A percentile compares a stretch with the other conserved stretches of the same genome.
These are phyloP conservation scores for Verbena officinalis DNA, from an alignment of 257 asterid genomes.

Conservation along the genomic window DNA sequence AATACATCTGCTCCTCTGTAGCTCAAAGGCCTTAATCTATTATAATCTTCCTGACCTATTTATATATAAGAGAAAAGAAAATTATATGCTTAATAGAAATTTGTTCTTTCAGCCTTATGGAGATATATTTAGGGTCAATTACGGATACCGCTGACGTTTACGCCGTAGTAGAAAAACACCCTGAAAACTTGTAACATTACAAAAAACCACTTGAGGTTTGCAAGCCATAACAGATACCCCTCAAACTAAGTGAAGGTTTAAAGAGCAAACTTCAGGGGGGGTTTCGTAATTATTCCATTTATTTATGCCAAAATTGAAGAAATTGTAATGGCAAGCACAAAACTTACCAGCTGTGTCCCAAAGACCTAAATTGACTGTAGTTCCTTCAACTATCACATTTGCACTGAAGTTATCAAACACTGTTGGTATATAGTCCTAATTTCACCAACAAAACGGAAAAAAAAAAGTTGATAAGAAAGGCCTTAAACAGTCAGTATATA, in stretches of 20 bases:
- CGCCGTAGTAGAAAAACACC: no score
- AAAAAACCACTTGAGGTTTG: no score
- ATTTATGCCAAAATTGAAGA: background rate
- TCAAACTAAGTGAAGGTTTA: no score
- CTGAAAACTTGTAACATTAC: no score
- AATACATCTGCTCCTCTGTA: conserved; percentile 79
- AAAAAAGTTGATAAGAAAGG: background rate
- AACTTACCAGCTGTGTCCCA: conserved; percentile 84
- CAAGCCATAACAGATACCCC: no score
- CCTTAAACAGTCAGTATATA: background rate
- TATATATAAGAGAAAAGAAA: conserved; percentile 13
- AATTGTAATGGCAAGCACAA: background rate
- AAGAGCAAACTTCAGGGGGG: no score
- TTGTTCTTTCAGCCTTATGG: background rate
- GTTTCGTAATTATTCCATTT: no score
- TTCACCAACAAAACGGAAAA: conserved; percentile 18
- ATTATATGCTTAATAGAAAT: background rate
- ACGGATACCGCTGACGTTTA: no score
- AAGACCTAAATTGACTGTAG: conserved; percentile 75
- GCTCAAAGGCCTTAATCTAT: conserved; percentile 78
- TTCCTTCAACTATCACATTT: conserved; percentile 74
- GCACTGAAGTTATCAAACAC: conserved; percentile 88
- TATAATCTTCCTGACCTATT: conserved; percentile 79
- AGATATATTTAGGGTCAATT: background rate
- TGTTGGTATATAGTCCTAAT: conserved; percentile 73